Evolutionary conservation across 331 rosid species (phyloP), one percentile per base, ranked within the genome.

Genomic region (Quercus phellos): DNA sequence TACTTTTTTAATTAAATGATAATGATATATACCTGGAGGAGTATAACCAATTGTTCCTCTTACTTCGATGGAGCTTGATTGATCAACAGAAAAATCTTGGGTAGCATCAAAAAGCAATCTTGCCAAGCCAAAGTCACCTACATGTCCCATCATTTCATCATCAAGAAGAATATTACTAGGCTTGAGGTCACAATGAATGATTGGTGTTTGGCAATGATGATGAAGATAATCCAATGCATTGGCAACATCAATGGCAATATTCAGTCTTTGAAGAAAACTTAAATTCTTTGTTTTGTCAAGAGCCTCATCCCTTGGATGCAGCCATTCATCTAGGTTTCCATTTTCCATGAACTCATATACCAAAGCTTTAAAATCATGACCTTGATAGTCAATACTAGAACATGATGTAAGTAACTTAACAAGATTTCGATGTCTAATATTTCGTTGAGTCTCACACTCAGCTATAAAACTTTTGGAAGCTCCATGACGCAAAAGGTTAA

Each of bases 51-150:
- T 70, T 1, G 90, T 88, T 68, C 92, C 90, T 75, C 77, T 86
- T 59, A 85, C 70, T 74, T n/a, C 51, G 12, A 75, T 56, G 64
- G 86, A 77, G 12, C 79, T 10, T 4, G 27, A 61, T 56, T 83
- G 66, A 14, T 59, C 51, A 53, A 53, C 27, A 26, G 75, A 34
- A 29, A 71, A 63, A 5, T 22, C 24, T 68, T 72, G 38, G n/a
- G 86, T 66, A 35, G 78, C 82, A 54, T 88, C 82, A 55, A 77
- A 79, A 18, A 87, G 72, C 68, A 90, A 79, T 21, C 69, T 90
- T 51, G 90, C 91, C 68, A 90, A 77, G 6, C 92, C 92, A 19
- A 88, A 90, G 64, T 90, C 95, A 73, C 92, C 84, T 76, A 88
- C 86, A 55, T 79, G 88, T 3, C 87, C 88, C 5, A 85, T 86